A percentile compares a stretch with the other conserved stretches of the same genome.
Evolutionary conservation across 768 basidiomycete species (phyloP).

Genomic region (Rhodotorula diobovata): DNA sequence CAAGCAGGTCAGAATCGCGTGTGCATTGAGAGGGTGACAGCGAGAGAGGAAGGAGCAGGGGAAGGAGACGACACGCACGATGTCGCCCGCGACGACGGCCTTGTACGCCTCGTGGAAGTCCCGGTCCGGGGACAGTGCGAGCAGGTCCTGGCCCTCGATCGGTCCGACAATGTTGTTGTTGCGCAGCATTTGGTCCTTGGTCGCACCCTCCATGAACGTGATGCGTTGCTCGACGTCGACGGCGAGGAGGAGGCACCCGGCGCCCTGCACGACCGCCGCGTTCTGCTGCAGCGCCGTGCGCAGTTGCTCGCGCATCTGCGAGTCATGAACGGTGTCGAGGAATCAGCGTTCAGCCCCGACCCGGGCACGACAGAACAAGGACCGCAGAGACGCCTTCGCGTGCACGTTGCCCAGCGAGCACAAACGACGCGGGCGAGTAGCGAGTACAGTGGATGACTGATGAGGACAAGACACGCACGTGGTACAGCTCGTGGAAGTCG

Average conservation of each 20-base stretch:
- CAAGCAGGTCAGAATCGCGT: too few relatives aligned
- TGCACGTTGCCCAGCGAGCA: too few relatives aligned
- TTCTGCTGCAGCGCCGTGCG: constrained; percentile 24
- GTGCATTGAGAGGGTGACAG: too few relatives aligned
- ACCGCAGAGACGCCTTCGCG: too few relatives aligned
- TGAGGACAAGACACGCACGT: too few relatives aligned
- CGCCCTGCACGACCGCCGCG: constrained; percentile 24
- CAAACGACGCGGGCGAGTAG: too few relatives aligned
- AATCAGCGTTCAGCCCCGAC: too few relatives aligned
- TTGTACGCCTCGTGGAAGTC: neutral
- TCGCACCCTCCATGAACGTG: constrained; percentile 20
- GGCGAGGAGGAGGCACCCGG: constrained; percentile 26
- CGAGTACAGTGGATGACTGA: too few relatives aligned
- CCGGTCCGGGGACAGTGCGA: neutral
- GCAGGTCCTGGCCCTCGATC: constrained; percentile 8
- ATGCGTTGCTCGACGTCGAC: constrained; percentile 16
- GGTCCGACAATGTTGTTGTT: neutral
- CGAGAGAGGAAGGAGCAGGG: too few relatives aligned
- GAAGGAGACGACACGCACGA: neutral
- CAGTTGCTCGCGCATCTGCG: constrained; percentile 30
- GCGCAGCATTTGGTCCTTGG: constrained; percentile 7
- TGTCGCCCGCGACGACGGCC: constrained; percentile 19
- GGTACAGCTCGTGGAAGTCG: constrained; percentile 38
- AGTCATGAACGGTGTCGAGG: neutral
- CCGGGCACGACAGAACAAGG: too few relatives aligned